phyloP scores from a whole-genome alignment of 495 filamentous ascomycete genomes.

The Tuber borchii region DNA sequence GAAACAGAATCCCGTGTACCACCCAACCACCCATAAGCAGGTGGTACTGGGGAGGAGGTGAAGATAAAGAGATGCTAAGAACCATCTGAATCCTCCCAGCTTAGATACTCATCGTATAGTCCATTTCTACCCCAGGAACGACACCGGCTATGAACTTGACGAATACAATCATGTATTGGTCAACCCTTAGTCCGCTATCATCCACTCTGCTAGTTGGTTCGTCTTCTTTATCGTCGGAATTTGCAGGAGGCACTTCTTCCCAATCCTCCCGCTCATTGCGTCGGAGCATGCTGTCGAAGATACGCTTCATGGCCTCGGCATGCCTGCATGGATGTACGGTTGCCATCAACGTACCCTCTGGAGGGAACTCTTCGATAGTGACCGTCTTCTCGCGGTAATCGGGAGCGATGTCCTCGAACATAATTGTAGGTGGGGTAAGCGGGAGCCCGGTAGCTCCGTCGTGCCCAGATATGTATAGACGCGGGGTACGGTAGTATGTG shows the following conservation, averaged over 20 bases:
- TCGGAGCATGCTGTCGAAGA: constrained; percentile 88
- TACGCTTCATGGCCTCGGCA: constrained; percentile 93
- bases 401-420: constrained; percentile 99
- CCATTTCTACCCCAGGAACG: constrained; percentile 93
- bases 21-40: not conserved
- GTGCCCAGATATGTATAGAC: constrained; percentile 92
- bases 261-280: constrained; percentile 61
- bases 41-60: not conserved
- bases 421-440: constrained; percentile 76
- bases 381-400: constrained; percentile 99
- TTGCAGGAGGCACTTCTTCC: constrained; percentile 53
- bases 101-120: constrained; percentile 94
- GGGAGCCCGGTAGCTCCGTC: constrained; percentile 58
- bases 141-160: constrained; percentile 98
- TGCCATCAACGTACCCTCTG: constrained; percentile 78
- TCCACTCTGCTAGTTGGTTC: constrained; percentile 40
- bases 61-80: constrained; percentile 18
- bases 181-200: constrained; percentile 65
- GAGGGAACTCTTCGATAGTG: constrained; percentile 85
- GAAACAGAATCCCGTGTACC: constrained; percentile 6
- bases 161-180: constrained; percentile 97
- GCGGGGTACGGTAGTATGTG: constrained; percentile 92
- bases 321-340: constrained; percentile 90
- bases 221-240: constrained; percentile 45
- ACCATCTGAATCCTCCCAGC: constrained; percentile 10